Base-by-base conservation (phyloP, 1,139 yeast species). In the Pichia sp. region DNA sequence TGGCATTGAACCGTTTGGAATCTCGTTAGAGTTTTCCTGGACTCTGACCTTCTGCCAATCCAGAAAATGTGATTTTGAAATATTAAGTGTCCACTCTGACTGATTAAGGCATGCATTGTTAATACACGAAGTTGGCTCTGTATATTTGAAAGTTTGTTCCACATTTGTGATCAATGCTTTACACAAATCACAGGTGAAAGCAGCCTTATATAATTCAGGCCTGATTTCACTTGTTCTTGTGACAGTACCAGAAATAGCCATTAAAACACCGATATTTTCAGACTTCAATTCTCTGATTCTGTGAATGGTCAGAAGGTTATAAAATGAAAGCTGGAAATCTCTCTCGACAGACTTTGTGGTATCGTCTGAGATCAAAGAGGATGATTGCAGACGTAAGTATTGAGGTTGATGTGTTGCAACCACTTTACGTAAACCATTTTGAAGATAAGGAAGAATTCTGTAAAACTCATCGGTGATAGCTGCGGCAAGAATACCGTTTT, bases 1-100 rank as follows among this genome's bases (percentile, higher is more conserved):
- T 35, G 99, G 99, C 99, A 92, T 92, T 2, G 97, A 87, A 32
- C 99, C 99, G 0, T 97, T 88, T 29, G 99, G 99, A 49, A 92
- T 92, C 65, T 92, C 98, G 56, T 75, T 85, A 16, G 97, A 79
- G 59, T 92, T 94, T 62, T 92, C 99, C 63, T 92, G 99, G 50
- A 92, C 85, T 55, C 98, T 76, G 28, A 90, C 95, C 55, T 86
- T 85, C 65, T 92, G 99, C 99, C 99, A 92, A 69, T 92, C 98
- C 51, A 87, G 73, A 58, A 92, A 92, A 52, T 82, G 87, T 0
- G 95, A 86, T 63, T 88, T 87, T 31, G 85, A 64, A 26, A 90
- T 81, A 56, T 85, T 82, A 47, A 94, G 68, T 0, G 95, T 80
- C 94, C 96, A 92, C 48, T 80, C 73, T 3, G 85, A 75, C 59